Base-by-base conservation (phyloP, 805 yeast species). In the Schwanniomyces yamadae region DNA sequence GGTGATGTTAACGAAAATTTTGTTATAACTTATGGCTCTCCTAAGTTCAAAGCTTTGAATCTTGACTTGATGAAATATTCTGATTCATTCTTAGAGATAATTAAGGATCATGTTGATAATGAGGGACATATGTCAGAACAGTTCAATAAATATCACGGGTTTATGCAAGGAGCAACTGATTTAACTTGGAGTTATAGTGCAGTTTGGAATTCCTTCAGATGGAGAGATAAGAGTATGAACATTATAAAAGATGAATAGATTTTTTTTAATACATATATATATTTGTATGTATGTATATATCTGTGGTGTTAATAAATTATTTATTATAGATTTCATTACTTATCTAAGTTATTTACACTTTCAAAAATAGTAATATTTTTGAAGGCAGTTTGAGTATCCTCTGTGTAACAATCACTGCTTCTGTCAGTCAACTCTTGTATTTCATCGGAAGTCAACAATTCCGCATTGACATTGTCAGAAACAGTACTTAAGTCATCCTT, bases 181-280 rank as follows among this genome's bases (percentile, higher is more conserved):
- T 74, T 91, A 48, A 90, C 97, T 4, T 91, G 98, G 98, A 83
- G 95, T 42, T 87, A 87, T 55, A 78, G 88, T 21, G 73, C 95
- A 4, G 76, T 84, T 30, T 80, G 83, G 78, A 74, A 78, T 46
- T 78, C 91, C 8, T 63, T 75, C 39, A 70, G 81, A 55, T 77
- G 85, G 80, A 78, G 93, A 57, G 45, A 51, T 20, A 73, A 59
- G 45, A 72, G 71, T 1, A 33, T 61, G 5, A 31, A 31, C 15
- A 15, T 31, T 21, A 21, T 27, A 20, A 16, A 31, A 13, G 20
- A 25, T 27, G 28, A 25, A 12, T 31, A 18, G 20, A 32, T 36
- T 13, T 20, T 14, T 6, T 30, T 30, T 12, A 11, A 30, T 29
- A 5, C 22, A 16, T 30, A 25, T 19, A 11, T 11, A 11, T 19